Conservation (phyloP, 768 basidiomycete genomes). For the Xerocomellus intermedius region DNA sequence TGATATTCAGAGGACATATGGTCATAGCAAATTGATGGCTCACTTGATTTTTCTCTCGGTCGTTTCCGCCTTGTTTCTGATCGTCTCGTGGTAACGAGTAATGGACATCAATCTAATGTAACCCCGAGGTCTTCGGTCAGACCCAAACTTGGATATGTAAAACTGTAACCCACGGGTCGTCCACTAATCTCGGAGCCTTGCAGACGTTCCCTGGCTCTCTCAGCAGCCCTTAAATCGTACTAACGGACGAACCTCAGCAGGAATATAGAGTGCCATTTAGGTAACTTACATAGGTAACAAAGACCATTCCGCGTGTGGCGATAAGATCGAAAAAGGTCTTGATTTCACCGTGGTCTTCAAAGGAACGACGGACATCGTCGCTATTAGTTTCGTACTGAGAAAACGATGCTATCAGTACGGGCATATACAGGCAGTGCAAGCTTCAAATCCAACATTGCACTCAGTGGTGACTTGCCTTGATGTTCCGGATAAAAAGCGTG, state of each 20-base stretch:
- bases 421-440: constrained; percentile 4
- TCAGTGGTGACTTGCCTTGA: constrained; percentile 73
- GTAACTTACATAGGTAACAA: constrained; percentile 91
- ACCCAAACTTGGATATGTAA: not conserved
- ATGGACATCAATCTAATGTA: constrained; percentile 90
- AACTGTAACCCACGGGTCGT: constrained; percentile 68
- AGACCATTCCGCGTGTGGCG: constrained; percentile 95
- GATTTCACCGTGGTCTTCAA: constrained; percentile 94
- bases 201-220: constrained; percentile 84
- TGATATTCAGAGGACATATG: constrained; percentile 8
- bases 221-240: constrained; percentile 92
- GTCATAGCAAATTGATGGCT: constrained; percentile 10
- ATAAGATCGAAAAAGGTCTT: constrained; percentile 97
- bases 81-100: constrained; percentile 94
- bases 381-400: constrained; percentile 86
- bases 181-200: constrained; percentile 88
- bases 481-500: constrained; percentile 95
- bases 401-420: constrained; percentile 13
- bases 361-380: constrained; percentile 77
- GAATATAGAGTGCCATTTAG: constrained; percentile 4
- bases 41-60: constrained; percentile 83
- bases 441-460: constrained; percentile 11
- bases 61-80: constrained; percentile 53
- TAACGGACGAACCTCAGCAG: constrained; percentile 34
- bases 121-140: constrained; percentile 7